phyloP scores from a whole-genome alignment of 306 rosid genomes.

The Mucuna pruriens region DNA sequence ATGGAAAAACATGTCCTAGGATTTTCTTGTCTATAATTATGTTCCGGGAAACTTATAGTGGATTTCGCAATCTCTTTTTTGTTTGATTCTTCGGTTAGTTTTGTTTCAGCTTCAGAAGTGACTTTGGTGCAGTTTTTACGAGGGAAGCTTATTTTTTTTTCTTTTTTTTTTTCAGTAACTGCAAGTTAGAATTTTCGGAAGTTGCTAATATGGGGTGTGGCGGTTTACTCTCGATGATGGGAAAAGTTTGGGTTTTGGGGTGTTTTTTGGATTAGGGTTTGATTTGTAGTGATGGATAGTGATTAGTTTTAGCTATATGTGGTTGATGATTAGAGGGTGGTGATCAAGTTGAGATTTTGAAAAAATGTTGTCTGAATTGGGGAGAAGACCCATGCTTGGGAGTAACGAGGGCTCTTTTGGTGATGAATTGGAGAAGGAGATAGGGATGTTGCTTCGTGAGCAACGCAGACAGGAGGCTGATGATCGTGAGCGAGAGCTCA shows the following conservation, averaged over 20 bases:
- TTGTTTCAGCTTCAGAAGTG: slow-evolving; percentile 30
- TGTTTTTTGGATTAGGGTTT: slow-evolving; percentile 44
- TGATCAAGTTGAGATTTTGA: slow-evolving; percentile 36
- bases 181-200: slow-evolving; percentile 26
- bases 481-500: slow-evolving; percentile 75
- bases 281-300: slow-evolving; percentile 27
- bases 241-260: slow-evolving; percentile 37
- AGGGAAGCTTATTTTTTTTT: slow-evolving; percentile 7
- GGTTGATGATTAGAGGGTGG: slow-evolving; percentile 5
- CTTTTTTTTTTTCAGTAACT: slow-evolving; percentile 28
- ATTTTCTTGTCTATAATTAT: slow-evolving; percentile 26
- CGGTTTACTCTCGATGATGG: slow-evolving; percentile 3
- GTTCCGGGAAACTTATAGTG: slow-evolving; percentile 1
- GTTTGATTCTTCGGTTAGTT: slow-evolving; percentile 1
- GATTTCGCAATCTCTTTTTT: neutral
- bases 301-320: slow-evolving; percentile 21
- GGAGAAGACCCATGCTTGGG: slow-evolving; percentile 75
- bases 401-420: slow-evolving; percentile 84
- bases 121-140: slow-evolving; percentile 32
- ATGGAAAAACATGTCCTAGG: neutral
- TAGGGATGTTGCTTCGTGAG: slow-evolving; percentile 81
- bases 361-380: slow-evolving; percentile 84
- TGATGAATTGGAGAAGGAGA: slow-evolving; percentile 88
- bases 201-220: slow-evolving; percentile 47
- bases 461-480: slow-evolving; percentile 78